Evolutionary conservation across 148 eudicot genomes (phyloP).

Genomic region (Mesembryanthemum crystallinum): DNA sequence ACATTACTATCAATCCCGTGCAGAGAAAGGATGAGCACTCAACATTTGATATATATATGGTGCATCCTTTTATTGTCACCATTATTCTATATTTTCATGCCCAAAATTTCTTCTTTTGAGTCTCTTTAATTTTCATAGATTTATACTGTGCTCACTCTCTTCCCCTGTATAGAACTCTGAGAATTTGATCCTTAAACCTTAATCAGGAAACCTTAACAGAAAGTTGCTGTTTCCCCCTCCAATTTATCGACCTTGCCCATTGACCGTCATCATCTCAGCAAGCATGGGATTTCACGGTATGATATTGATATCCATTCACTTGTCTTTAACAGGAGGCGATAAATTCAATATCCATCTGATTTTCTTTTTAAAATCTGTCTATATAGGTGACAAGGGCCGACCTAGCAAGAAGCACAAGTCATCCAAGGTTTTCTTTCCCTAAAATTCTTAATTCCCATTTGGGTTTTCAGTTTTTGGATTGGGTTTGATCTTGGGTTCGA

Average conservation of each 20-base stretch:
- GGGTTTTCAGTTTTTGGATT: not conserved
- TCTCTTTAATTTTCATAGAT: too few relatives aligned
- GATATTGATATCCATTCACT: not conserved
- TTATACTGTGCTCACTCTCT: too few relatives aligned
- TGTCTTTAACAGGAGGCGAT: not conserved
- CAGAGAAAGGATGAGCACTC: too few relatives aligned
- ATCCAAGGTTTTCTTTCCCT: conserved; percentile 34
- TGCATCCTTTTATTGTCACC: too few relatives aligned
- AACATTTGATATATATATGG: too few relatives aligned
- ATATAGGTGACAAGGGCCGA: conserved; percentile 39
- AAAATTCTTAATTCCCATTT: not conserved
- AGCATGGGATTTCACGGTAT: conserved; percentile 31
- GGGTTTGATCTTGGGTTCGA: conserved; percentile 28
- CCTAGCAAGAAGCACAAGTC: conserved; percentile 38
- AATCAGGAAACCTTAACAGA: too few relatives aligned
- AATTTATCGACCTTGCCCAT: not conserved
- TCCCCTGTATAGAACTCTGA: too few relatives aligned
- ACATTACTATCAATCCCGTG: too few relatives aligned
- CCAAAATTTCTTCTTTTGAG: too few relatives aligned
- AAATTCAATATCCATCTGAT: not conserved
- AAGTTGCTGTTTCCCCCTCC: too few relatives aligned
- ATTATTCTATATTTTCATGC: too few relatives aligned
- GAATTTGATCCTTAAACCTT: too few relatives aligned
- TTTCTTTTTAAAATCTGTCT: not conserved
- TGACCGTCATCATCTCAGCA: not conserved